Conservation (phyloP, 2,329 filamentous ascomycete genomes). For the Colletotrichum camelliae region DNA sequence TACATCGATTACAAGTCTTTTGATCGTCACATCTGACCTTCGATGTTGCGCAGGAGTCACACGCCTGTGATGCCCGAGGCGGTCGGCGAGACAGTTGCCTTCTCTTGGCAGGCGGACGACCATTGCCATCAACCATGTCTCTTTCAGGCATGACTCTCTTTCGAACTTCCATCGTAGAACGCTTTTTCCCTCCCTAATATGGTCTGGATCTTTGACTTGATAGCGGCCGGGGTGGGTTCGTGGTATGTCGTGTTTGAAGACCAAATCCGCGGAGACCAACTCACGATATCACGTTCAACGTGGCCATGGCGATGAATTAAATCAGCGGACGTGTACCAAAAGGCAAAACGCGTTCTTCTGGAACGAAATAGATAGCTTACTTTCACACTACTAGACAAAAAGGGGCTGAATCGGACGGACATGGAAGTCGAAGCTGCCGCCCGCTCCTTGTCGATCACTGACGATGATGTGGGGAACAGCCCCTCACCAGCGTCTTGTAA, state of each 20-base stretch:
- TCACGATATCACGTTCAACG: background rate
- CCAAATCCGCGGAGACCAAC: background rate
- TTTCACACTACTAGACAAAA: background rate
- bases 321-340: background rate
- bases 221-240: background rate
- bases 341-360: background rate
- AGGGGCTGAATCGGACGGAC: background rate
- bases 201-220: background rate
- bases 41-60: background rate
- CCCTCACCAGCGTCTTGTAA: background rate
- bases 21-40: background rate
- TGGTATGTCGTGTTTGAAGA: background rate
- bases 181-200: background rate
- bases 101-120: background rate
- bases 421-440: background rate
- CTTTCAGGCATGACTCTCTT: background rate
- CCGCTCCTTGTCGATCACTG: background rate
- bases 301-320: background rate
- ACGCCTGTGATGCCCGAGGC: background rate
- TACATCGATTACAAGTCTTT: background rate
- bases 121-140: accelerated
- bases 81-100: background rate
- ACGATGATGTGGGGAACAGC: background rate
- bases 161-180: background rate
- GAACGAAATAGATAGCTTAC: no score